A percentile compares a stretch with the other conserved stretches of the same genome.
Conservation (phyloP, 805 yeast species). For the Candida manassasensis region DNA sequence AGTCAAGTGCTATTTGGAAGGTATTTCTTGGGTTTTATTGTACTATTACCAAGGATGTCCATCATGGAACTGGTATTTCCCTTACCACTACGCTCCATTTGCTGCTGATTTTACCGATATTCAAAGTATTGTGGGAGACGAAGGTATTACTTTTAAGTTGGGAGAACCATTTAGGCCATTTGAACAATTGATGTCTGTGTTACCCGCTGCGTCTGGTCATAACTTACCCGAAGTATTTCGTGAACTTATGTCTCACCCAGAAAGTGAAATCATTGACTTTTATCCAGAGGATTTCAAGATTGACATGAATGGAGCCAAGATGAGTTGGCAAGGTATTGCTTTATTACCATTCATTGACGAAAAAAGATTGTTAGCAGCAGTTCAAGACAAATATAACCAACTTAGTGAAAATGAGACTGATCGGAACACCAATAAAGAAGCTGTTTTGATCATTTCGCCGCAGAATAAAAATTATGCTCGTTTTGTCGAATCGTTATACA, state of each 20-base stretch:
- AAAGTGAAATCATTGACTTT: constrained; percentile 83
- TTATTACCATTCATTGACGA: constrained; percentile 89
- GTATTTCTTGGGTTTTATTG: constrained; percentile 92
- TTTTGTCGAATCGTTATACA: constrained; percentile 37
- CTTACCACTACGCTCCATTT: constrained; percentile 97
- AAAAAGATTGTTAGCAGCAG: constrained; percentile 60
- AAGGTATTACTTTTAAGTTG: constrained; percentile 50
- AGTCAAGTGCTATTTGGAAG: constrained; percentile 77
- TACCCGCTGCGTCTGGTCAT: constrained; percentile 91
- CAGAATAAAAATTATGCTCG: constrained; percentile 47
- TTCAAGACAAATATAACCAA: constrained; percentile 55
- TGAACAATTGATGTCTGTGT: constrained; percentile 91
- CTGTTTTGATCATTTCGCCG: constrained; percentile 63
- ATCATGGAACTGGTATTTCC: constrained; percentile 97
- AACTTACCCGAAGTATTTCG: constrained; percentile 77
- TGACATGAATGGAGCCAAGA: constrained; percentile 93
- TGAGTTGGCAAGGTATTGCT: constrained; percentile 95
- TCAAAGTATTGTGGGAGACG: constrained; percentile 37
- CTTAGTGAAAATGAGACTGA: constrained; percentile 63
- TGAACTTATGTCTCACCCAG: constrained; percentile 72
- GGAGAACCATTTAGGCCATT: constrained; percentile 86
- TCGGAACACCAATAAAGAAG: constrained; percentile 68
- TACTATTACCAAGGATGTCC: constrained; percentile 98
- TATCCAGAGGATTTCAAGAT: constrained; percentile 85
- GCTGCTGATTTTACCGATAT: constrained; percentile 77